Percentiles rank a stretch among this genome's conserved stretches.
Conservation (phyloP, 495 filamentous ascomycete genomes). For the Cairneyella variabilis region DNA sequence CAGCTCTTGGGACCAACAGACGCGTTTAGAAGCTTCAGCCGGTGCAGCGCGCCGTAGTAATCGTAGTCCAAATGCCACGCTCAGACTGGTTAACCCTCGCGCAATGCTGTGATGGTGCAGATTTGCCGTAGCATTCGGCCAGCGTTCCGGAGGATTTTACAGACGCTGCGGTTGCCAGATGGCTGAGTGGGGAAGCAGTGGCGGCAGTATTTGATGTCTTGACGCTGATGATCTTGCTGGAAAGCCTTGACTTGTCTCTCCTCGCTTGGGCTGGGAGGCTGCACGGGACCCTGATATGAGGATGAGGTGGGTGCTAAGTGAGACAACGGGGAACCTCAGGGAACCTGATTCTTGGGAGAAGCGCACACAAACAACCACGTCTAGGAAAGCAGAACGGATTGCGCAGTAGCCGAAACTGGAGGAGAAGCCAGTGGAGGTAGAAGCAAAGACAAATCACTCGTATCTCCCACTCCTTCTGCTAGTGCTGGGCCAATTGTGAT, state of each 20-base stretch:
- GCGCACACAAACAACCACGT: neutral
- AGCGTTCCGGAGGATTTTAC: neutral
- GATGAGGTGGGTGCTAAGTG: neutral
- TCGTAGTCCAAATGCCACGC: too few species aligned
- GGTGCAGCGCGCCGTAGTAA: too few species aligned
- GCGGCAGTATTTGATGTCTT: neutral
- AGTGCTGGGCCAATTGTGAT: neutral
- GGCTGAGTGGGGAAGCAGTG: too few species aligned
- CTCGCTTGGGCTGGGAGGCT: neutral
- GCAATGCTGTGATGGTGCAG: too few species aligned
- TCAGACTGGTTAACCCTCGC: too few species aligned
- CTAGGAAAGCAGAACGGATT: too few species aligned
- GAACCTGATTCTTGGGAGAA: too few species aligned
- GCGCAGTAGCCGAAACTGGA: neutral
- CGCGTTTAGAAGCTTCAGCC: too few species aligned
- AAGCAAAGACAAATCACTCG: neutral
- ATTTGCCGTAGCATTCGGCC: too few species aligned
- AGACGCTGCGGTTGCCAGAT: neutral
- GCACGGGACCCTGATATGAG: neutral
- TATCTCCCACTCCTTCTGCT: neutral
- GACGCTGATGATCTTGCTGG: neutral
- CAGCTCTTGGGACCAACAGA: too few species aligned
- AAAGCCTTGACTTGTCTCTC: too few species aligned
- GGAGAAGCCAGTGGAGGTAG: neutral
- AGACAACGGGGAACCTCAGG: constrained; percentile 1